Evolutionary conservation across 768 basidiomycete genomes (phyloP), one percentile per base, ranked within the genome.

Genomic region (Paxillus ammoniavirescens): DNA sequence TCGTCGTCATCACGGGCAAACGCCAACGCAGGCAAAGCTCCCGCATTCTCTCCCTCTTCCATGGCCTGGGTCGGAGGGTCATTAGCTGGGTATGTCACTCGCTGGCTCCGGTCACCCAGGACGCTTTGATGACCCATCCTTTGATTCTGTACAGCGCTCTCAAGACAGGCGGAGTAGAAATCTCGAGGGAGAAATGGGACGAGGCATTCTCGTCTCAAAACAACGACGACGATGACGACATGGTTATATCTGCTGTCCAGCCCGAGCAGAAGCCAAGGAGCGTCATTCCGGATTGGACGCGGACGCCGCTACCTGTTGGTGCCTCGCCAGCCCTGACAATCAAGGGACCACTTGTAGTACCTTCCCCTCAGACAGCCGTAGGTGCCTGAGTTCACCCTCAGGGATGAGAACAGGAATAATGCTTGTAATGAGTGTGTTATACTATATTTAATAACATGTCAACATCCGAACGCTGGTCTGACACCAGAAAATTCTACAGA

Each of bases 21-120:
- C 17, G 78, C 76, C 0, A 86, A 85, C 57, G 86, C 84, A 2
- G 95, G 93, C 2, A 88, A 83, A 60, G 93, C 93, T 0, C 95
- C 96, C 0, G 88, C 90, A 0, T 98, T 96, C 72, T 74, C 86
- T 4, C 89, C 93, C 1, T 83, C 86, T 1, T 77, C 84, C 33
- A 76, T 95, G 72, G 80, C 87, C 0, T 99, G 96, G 96, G 84
- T 99, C 10, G 96, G 96, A 4, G 96, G 93, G 0, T 93, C 91
- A 18, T 67, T 98, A 17, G 92, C 94, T 2, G 96, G 95, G 88
- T 93, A 69, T 58, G 85, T 78, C 35, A 10, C 26, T n/a, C 46
- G 23, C 45, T 26, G 14, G 26, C 36, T 33, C 18, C 26, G 37
- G 26, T 49, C 31, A 10, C 21, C 18, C 28, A n/a, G 47, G 21